phyloP scores from a whole-genome alignment of 1,284 basidiomycete genomes.

The Trichosporon sp. region DNA sequence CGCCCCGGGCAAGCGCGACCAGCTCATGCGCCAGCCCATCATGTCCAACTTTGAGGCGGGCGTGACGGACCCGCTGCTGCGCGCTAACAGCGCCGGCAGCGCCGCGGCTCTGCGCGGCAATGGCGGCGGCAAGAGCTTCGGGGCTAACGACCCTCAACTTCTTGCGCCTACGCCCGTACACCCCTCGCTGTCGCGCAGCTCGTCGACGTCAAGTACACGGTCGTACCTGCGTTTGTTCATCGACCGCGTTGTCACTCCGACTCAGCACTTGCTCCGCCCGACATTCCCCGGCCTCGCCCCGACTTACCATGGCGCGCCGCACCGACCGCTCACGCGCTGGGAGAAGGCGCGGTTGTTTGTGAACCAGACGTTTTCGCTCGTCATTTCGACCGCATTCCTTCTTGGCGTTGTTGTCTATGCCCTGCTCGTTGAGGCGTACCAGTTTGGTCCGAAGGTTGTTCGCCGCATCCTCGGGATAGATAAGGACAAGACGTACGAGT shows the following conservation, averaged over 20 bases:
- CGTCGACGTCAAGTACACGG: slow-evolving; percentile 38
- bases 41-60: slow-evolving; percentile 14
- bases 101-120: background rate
- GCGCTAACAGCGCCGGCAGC: background rate
- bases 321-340: slow-evolving; percentile 38
- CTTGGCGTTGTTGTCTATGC: slow-evolving; percentile 58
- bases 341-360: slow-evolving; percentile 56
- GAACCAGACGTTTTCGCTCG: slow-evolving; percentile 59
- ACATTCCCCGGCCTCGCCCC: slow-evolving; percentile 57
- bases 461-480: slow-evolving; percentile 17
- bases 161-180: slow-evolving; percentile 40
- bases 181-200: slow-evolving; percentile 33
- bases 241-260: slow-evolving; percentile 51
- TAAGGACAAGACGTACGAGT: slow-evolving; percentile 47
- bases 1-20: slow-evolving; percentile 9
- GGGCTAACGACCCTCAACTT: slow-evolving; percentile 27
- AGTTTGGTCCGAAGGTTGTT: slow-evolving; percentile 39
- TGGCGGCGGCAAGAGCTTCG: slow-evolving; percentile 2
- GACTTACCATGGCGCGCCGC: slow-evolving; percentile 52
- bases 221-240: slow-evolving; percentile 50
- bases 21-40: background rate
- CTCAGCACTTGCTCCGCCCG: slow-evolving; percentile 54
- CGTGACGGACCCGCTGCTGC: slow-evolving; percentile 17
- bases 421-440: slow-evolving; percentile 43
- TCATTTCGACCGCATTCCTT: slow-evolving; percentile 62